A percentile compares a stretch with the other conserved stretches of the same genome.
Conservation (phyloP, 495 filamentous ascomycete genomes). For the Aspergillus carlsbadensis region DNA sequence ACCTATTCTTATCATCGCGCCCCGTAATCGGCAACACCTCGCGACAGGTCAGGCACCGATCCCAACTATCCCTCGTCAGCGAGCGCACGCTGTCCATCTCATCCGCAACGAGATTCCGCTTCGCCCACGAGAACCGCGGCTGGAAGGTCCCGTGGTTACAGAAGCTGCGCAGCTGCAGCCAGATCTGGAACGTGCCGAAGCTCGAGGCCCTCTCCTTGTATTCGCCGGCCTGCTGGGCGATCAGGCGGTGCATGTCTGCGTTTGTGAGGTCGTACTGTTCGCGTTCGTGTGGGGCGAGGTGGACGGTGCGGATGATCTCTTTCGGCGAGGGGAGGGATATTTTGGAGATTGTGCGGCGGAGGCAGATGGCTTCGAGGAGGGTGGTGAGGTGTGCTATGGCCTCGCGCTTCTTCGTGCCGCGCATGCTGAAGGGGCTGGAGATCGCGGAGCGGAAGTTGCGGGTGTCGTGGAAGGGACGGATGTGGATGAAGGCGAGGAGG, state of each 20-base stretch:
- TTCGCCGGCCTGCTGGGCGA: conserved; percentile 28
- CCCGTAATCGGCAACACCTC: conserved; percentile 6
- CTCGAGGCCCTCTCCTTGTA: conserved; percentile 15
- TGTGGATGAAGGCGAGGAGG: conserved; percentile 22
- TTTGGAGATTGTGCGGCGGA: conserved; percentile 23
- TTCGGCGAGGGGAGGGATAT: conserved; percentile 35
- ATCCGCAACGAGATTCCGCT: conserved; percentile 22
- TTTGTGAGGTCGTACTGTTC: conserved; percentile 31
- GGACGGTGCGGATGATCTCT: conserved; percentile 13
- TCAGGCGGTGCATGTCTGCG: conserved; percentile 28
- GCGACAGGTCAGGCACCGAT: neutral
- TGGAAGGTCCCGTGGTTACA: conserved; percentile 50
- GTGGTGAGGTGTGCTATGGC: conserved; percentile 4
- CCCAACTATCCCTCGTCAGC: conserved; percentile 12
- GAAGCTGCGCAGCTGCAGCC: conserved; percentile 42
- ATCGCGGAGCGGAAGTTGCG: conserved; percentile 16
- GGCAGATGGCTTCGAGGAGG: conserved; percentile 22
- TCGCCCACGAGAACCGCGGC: conserved; percentile 33
- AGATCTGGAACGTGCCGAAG: conserved; percentile 39
- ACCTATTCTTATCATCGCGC: conserved; percentile 10
- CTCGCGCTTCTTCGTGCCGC: neutral
- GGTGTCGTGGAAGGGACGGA: conserved; percentile 10
- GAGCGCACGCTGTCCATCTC: conserved; percentile 17
- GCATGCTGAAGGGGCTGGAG: conserved; percentile 12
- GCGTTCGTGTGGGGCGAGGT: conserved; percentile 28